Percentiles rank a stretch among this genome's conserved stretches.
phyloP scores from a whole-genome alignment of 2,329 filamentous ascomycete genomes.

The Sclerotinia trifoliorum region DNA sequence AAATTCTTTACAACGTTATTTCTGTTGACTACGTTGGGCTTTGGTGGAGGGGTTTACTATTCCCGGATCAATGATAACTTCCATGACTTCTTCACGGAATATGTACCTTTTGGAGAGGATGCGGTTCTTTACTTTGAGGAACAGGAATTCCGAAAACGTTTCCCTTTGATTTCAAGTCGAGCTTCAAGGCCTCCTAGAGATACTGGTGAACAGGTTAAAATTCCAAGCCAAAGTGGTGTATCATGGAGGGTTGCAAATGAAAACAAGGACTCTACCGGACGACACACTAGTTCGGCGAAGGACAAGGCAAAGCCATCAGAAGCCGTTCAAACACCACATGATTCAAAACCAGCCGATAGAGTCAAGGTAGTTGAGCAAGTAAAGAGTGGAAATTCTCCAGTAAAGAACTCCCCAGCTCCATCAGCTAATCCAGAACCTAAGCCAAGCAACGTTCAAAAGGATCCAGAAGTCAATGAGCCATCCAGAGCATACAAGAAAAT shows the following conservation, averaged over 20 bases:
- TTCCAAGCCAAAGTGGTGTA: slow-evolving; percentile 81
- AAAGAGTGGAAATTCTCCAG: slow-evolving; percentile 40
- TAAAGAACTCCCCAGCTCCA: slow-evolving; percentile 26
- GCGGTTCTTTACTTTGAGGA: slow-evolving; percentile 95
- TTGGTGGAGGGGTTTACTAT: slow-evolving; percentile 87
- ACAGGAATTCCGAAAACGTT: slow-evolving; percentile 84
- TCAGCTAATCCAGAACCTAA: slow-evolving; percentile 31
- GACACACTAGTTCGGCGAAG: slow-evolving; percentile 58
- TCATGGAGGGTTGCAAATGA: slow-evolving; percentile 74
- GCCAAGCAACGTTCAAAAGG: slow-evolving; percentile 40
- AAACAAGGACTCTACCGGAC: slow-evolving; percentile 50
- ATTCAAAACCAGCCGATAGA: slow-evolving; percentile 34
- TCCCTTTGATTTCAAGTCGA: slow-evolving; percentile 52
- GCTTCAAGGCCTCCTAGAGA: slow-evolving; percentile 44
- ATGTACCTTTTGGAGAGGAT: slow-evolving; percentile 90
- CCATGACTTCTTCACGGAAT: slow-evolving; percentile 99
- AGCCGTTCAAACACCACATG: slow-evolving; percentile 36
- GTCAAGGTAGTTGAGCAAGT: slow-evolving; percentile 40
- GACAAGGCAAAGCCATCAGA: slow-evolving; percentile 33
- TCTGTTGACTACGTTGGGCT: slow-evolving; percentile 73
- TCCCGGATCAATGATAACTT: slow-evolving; percentile 95
- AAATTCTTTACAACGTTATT: slow-evolving; percentile 74
- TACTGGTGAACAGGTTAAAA: slow-evolving; percentile 70
- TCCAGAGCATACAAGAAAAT: slow-evolving; percentile 61
- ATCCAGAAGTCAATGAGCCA: slow-evolving; percentile 64